A percentile compares a stretch with the other conserved stretches of the same genome.
Evolutionary conservation across 1,284 basidiomycete genomes (phyloP).

Genomic region (Malassezia globosa): DNA sequence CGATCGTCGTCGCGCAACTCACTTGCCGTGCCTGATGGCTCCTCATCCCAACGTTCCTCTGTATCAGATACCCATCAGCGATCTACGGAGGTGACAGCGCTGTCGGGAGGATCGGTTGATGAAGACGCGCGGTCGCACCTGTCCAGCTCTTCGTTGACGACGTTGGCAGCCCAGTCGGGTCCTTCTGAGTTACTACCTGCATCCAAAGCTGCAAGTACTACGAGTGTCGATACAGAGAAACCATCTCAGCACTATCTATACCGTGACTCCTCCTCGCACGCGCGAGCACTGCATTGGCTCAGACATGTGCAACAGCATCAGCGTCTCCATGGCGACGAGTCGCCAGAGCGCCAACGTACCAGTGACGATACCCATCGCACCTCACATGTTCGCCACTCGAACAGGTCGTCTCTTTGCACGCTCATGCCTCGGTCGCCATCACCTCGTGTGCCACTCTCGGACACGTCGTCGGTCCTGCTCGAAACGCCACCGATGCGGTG

Average conservation of each 20-base stretch:
- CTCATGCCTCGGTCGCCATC: constrained; percentile 10
- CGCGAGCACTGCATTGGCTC: constrained; percentile 6
- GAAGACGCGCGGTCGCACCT: constrained; percentile 5
- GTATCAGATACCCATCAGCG: not conserved
- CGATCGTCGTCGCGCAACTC: constrained; percentile 10
- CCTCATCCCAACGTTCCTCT: not conserved
- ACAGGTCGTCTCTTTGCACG: constrained; percentile 6
- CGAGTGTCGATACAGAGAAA: too few species aligned
- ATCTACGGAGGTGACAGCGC: not conserved
- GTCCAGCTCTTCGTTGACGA: constrained; percentile 1
- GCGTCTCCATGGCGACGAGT: not conserved
- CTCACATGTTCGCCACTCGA: not conserved
- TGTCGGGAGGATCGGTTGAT: not conserved
- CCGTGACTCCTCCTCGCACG: not conserved
- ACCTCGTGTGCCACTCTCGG: not conserved
- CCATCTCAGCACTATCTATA: too few species aligned
- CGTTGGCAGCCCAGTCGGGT: not conserved
- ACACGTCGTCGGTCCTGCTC: not conserved
- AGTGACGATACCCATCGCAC: not conserved
- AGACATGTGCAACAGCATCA: not conserved
- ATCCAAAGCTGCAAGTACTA: too few species aligned
- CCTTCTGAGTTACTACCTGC: not conserved
- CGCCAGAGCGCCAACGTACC: not conserved
- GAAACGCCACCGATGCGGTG: not conserved
- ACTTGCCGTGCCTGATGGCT: not conserved